Conservation (phyloP, 192 early-diverging fungal genomes). For the Gryganskiella cystojenkinii region DNA sequence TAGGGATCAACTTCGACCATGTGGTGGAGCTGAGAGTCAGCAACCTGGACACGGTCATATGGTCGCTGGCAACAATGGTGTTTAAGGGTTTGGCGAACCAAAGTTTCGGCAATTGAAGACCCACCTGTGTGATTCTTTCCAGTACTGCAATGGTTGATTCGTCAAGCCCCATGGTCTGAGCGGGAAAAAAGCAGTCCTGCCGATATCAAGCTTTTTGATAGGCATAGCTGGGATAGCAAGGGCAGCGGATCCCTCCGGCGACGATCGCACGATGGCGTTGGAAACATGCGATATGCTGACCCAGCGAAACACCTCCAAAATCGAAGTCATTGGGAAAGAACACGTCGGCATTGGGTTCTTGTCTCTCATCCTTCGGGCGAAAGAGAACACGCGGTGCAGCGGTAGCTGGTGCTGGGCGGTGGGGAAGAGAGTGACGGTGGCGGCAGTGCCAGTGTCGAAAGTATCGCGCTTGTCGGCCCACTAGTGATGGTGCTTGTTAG, state of each 20-base stretch:
- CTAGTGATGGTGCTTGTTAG: slow-evolving; percentile 15
- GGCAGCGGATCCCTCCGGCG: slow-evolving; percentile 10
- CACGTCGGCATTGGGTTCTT: background rate
- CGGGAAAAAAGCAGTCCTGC: slow-evolving; percentile 16
- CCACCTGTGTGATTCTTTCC: slow-evolving; percentile 7
- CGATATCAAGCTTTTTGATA: slow-evolving; percentile 4
- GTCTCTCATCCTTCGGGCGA: slow-evolving; percentile 16
- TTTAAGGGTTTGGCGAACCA: slow-evolving; percentile 17
- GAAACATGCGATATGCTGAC: slow-evolving; percentile 7
- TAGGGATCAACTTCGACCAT: slow-evolving; percentile 7
- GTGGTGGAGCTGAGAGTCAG: slow-evolving; percentile 20
- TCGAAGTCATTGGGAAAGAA: slow-evolving; percentile 22
- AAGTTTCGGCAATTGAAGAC: slow-evolving; percentile 13
- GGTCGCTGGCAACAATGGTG: slow-evolving; percentile 14
- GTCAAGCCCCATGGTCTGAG: slow-evolving; percentile 27
- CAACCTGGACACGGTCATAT: slow-evolving; percentile 21
- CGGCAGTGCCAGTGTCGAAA: slow-evolving; percentile 21
- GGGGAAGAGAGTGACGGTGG: slow-evolving; percentile 20
- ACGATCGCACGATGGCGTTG: slow-evolving; percentile 7
- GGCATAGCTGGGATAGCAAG: slow-evolving; percentile 4
- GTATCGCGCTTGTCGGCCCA: slow-evolving; percentile 20
- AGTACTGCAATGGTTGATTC: slow-evolving; percentile 28
- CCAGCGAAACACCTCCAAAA: slow-evolving; percentile 8
- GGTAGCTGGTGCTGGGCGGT: slow-evolving; percentile 9
- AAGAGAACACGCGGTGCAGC: slow-evolving; percentile 10